These are phyloP conservation scores for Aristolochia californica DNA, from an alignment of 164 flowering plant genomes.

Conservation along the genomic window DNA sequence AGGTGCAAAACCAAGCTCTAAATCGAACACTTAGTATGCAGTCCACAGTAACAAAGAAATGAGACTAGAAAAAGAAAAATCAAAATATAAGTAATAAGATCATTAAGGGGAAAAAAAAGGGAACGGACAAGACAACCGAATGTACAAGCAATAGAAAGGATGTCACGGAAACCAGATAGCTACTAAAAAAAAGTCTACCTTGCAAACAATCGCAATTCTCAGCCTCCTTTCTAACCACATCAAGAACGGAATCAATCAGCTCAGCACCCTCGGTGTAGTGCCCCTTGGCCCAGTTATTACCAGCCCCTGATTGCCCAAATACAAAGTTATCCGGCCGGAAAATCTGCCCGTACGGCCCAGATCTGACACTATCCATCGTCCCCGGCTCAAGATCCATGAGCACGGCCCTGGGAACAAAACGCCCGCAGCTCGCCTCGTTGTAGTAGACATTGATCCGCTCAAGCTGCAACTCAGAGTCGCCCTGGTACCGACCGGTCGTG, in stretches of 20 bases:
- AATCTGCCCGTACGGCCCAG: conserved; percentile 40
- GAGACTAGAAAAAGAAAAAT: background rate
- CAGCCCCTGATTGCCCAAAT: conserved; percentile 39
- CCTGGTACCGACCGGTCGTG: conserved; percentile 28
- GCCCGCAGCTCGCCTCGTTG: conserved; percentile 43
- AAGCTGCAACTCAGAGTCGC: conserved; percentile 32
- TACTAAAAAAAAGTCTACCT: conserved; percentile 11
- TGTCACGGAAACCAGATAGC: background rate
- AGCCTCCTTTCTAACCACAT: conserved; percentile 38
- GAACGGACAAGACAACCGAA: background rate
- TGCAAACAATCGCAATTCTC: conserved; percentile 40
- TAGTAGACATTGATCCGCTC: conserved; percentile 45
- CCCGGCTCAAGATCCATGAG: conserved; percentile 50
- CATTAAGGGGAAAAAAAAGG: background rate
- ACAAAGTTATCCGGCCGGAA: conserved; percentile 42
- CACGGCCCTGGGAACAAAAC: conserved; percentile 40
- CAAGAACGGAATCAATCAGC: conserved; percentile 38
- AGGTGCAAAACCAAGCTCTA: too few species aligned
- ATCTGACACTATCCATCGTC: conserved; percentile 39
- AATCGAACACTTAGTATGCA: too few species aligned
- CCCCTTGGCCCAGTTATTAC: conserved; percentile 42
- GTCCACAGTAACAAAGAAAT: background rate
- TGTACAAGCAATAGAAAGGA: too few species aligned
- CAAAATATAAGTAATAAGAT: background rate
- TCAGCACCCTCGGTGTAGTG: conserved; percentile 43